Evolutionary conservation across 1,284 basidiomycete genomes (phyloP).

Genomic region (Pterula multifida): DNA sequence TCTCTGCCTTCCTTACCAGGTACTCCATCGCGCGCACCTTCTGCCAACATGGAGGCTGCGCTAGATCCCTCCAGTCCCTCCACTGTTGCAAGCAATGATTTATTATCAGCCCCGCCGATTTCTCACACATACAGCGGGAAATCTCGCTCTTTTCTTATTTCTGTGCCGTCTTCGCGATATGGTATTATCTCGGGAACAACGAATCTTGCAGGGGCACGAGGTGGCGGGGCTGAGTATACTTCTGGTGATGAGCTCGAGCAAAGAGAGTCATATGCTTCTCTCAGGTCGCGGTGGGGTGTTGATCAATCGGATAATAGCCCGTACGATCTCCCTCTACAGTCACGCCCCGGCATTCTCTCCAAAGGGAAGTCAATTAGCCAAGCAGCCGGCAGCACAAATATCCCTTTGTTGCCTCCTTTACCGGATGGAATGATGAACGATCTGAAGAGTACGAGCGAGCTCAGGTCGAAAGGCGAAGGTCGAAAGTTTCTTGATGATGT

Average conservation of each 20-base stretch:
- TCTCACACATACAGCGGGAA: conserved; percentile 61
- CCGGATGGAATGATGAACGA: conserved; percentile 56
- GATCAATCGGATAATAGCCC: conserved; percentile 64
- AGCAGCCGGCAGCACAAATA: conserved; percentile 12
- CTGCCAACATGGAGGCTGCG: neutral
- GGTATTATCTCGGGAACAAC: conserved; percentile 10
- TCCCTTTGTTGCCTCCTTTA: conserved; percentile 16
- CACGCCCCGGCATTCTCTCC: conserved; percentile 13
- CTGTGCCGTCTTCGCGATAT: conserved; percentile 25
- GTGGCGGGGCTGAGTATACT: neutral
- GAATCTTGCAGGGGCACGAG: conserved; percentile 12
- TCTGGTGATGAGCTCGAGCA: conserved; percentile 35
- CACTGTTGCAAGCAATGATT: neutral
- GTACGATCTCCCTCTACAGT: conserved; percentile 20
- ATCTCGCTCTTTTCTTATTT: conserved; percentile 63
- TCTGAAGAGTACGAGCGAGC: conserved; percentile 66
- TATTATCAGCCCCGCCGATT: conserved; percentile 10
- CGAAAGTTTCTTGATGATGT: conserved; percentile 69
- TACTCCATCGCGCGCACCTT: conserved; percentile 2
- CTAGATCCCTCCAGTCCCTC: too few relatives aligned
- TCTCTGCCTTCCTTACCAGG: conserved; percentile 21
- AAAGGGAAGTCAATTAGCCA: conserved; percentile 11
- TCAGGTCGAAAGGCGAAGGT: conserved; percentile 68
- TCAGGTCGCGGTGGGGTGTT: conserved; percentile 61
- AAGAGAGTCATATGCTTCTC: conserved; percentile 56